Evolutionary conservation across 805 yeast genomes (phyloP).

Genomic region (Metahyphopichia silvanorum): DNA sequence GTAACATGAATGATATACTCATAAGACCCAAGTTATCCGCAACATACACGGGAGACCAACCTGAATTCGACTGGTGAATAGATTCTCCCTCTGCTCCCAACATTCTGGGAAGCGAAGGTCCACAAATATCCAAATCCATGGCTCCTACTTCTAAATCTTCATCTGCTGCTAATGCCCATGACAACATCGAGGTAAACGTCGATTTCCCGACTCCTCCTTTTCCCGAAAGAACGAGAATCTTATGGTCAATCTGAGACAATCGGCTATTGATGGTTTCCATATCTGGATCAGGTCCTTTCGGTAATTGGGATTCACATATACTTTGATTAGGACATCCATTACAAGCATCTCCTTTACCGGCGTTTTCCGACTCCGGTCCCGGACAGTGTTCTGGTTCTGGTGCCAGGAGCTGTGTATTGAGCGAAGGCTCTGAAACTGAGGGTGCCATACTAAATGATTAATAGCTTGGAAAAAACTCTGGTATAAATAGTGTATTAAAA

Average conservation of each 20-base stretch:
- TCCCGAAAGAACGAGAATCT: slow-evolving; percentile 73
- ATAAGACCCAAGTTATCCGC: slow-evolving; percentile 93
- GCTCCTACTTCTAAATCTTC: slow-evolving; percentile 86
- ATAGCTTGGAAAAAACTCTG: too few species aligned
- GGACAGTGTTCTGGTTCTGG: slow-evolving; percentile 98
- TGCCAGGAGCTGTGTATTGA: slow-evolving; percentile 36
- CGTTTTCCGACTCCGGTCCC: slow-evolving; percentile 91
- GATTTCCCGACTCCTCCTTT: slow-evolving; percentile 98
- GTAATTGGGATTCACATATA: slow-evolving; percentile 78
- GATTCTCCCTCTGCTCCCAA: slow-evolving; percentile 85
- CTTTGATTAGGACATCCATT: slow-evolving; percentile 91
- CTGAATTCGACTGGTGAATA: slow-evolving; percentile 84
- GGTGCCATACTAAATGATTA: slow-evolving; percentile 2
- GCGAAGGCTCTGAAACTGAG: too few species aligned
- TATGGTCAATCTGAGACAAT: slow-evolving; percentile 66
- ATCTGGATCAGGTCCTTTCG: slow-evolving; percentile 96
- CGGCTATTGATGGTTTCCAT: slow-evolving; percentile 70
- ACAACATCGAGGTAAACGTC: slow-evolving; percentile 91
- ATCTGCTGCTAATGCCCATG: slow-evolving; percentile 90
- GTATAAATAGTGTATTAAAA: too few species aligned
- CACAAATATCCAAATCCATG: slow-evolving; percentile 96
- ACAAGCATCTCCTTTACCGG: slow-evolving; percentile 95
- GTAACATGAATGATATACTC: slow-evolving; percentile 94
- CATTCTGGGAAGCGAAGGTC: slow-evolving; percentile 95
- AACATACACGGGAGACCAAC: slow-evolving; percentile 96